A percentile compares a stretch with the other conserved stretches of the same genome.
phyloP scores from a whole-genome alignment of 768 basidiomycete genomes.

The Trichaptum fuscoviolaceum region DNA sequence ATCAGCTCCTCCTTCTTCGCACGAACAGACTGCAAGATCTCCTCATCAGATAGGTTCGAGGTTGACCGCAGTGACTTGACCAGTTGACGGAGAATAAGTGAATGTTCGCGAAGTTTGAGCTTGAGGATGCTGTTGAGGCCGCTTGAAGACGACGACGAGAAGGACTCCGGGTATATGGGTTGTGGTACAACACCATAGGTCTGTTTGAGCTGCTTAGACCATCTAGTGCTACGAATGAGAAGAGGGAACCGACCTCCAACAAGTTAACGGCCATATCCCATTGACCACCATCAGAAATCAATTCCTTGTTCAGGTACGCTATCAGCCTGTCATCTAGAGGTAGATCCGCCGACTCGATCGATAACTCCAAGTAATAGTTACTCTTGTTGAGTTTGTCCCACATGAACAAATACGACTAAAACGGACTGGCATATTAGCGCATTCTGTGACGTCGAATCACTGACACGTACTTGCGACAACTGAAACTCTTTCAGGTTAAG shows the following conservation, averaged over 20 bases:
- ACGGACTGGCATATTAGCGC: background rate
- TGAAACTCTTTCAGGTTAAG: constrained; percentile 86
- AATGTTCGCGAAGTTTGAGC: constrained; percentile 88
- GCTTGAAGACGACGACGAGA: constrained; percentile 68
- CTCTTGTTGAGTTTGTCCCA: constrained; percentile 95
- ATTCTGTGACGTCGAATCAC: background rate
- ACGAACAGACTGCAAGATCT: constrained; percentile 51
- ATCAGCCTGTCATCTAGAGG: constrained; percentile 84
- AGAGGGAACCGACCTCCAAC: constrained; percentile 41
- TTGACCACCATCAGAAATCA: constrained; percentile 89
- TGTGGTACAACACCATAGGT: constrained; percentile 89
- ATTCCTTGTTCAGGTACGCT: constrained; percentile 65
- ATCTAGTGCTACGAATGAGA: background rate
- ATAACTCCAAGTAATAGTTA: constrained; percentile 88
- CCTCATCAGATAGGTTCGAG: constrained; percentile 32
- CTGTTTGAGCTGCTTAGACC: constrained; percentile 25
- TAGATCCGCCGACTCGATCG: constrained; percentile 74
- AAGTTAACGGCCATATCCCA: constrained; percentile 88
- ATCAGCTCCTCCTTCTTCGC: constrained; percentile 83
- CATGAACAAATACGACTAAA: constrained; percentile 86
- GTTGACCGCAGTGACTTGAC: constrained; percentile 44
- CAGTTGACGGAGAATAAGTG: constrained; percentile 70
- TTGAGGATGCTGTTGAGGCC: constrained; percentile 78
- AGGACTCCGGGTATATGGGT: constrained; percentile 75
- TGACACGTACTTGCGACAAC: constrained; percentile 65